Evolutionary conservation across 192 early-diverging fungal species (phyloP).

Genomic region (Obelidium mucronatum): DNA sequence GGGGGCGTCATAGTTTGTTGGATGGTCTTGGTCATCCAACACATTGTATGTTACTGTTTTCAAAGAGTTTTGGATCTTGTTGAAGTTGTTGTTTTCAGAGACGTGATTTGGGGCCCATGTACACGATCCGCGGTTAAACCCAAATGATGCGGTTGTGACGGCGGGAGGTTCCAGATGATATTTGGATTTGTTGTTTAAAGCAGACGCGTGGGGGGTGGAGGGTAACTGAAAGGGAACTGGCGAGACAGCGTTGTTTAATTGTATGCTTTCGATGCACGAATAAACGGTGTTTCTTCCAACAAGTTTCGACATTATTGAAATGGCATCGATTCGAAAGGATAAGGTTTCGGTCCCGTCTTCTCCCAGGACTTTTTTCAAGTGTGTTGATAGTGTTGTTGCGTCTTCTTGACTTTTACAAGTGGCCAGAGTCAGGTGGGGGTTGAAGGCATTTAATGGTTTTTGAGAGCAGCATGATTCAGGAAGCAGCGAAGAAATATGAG

Average conservation of each 20-base stretch:
- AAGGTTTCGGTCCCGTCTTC: neutral
- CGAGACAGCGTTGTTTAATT: neutral
- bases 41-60: constrained; percentile 22
- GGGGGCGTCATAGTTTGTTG: neutral
- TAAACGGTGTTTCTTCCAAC: constrained; percentile 3
- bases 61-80: neutral
- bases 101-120: neutral
- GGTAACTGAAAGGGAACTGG: neutral
- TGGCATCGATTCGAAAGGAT: neutral
- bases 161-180: neutral
- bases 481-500: neutral
- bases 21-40: neutral
- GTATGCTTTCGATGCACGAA: neutral
- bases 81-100: neutral
- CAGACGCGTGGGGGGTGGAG: neutral
- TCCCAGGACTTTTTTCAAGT: neutral
- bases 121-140: neutral
- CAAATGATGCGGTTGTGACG: neutral
- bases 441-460: neutral
- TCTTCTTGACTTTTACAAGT: neutral
- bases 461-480: neutral
- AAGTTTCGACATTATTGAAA: constrained; percentile 26
- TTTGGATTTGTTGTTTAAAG: neutral
- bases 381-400: neutral
- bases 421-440: constrained; percentile 30